Evolutionary conservation across 768 basidiomycete genomes (phyloP).

Genomic region (Lactarius pseudohatsudake): DNA sequence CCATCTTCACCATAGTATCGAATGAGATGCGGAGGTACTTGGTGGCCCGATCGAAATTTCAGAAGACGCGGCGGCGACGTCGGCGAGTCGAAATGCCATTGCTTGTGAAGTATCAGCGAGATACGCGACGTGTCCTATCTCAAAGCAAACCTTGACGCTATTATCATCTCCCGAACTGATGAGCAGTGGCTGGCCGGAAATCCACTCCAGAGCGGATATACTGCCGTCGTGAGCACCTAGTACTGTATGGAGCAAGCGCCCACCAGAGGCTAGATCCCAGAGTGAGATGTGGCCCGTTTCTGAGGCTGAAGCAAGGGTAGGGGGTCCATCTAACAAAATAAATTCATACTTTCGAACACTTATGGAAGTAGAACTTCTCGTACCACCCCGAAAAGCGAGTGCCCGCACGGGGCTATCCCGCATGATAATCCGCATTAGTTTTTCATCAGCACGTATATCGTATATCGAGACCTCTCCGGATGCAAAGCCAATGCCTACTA

Average conservation of each 20-base stretch:
- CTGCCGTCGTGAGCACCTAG: slow-evolving; percentile 88
- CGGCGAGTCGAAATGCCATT: slow-evolving; percentile 97
- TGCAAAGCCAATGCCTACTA: slow-evolving; percentile 88
- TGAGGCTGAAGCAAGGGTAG: slow-evolving; percentile 84
- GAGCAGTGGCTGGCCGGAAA: slow-evolving; percentile 88
- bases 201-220: slow-evolving; percentile 84
- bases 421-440: slow-evolving; percentile 86
- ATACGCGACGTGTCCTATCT: background rate
- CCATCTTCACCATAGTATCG: slow-evolving; percentile 98
- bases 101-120: slow-evolving; percentile 46
- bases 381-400: slow-evolving; percentile 86
- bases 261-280: slow-evolving; percentile 88
- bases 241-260: slow-evolving; percentile 79
- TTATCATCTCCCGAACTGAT: slow-evolving; percentile 93
- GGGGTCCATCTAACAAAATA: slow-evolving; percentile 67
- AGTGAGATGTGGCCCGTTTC: slow-evolving; percentile 86
- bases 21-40: slow-evolving; percentile 85
- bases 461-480: slow-evolving; percentile 88
- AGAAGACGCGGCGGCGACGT: slow-evolving; percentile 81
- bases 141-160: slow-evolving; percentile 74
- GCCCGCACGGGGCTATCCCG: slow-evolving; percentile 78
- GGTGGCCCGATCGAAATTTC: slow-evolving; percentile 92
- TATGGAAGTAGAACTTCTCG: slow-evolving; percentile 13
- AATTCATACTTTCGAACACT: background rate
- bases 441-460: slow-evolving; percentile 88